Evolutionary conservation across 148 eudicot species (phyloP).

Genomic region (Beta vulgaris): DNA sequence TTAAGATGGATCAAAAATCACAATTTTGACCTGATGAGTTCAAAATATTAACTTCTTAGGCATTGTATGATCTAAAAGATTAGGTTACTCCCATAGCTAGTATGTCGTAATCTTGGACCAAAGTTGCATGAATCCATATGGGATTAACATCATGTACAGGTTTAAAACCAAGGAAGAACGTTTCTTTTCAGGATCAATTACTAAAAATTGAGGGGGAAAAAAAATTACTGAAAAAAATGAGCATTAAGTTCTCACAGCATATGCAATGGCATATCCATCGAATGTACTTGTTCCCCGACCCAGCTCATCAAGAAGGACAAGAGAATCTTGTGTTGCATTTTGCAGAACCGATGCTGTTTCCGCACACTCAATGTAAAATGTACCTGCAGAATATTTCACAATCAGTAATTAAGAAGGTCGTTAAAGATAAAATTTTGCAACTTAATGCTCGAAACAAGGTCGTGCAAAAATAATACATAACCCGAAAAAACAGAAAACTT

Average conservation of each 20-base stretch:
- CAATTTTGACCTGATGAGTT: not conserved
- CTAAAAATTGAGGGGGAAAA: not conserved
- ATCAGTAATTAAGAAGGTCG: not conserved
- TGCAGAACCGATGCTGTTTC: conserved; percentile 97
- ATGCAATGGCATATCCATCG: conserved; percentile 98
- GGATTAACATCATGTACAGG: not conserved
- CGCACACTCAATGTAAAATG: conserved; percentile 92
- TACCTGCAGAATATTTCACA: conserved; percentile 52
- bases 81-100: not conserved
- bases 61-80: not conserved
- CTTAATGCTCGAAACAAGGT: not conserved
- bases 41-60: not conserved
- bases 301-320: conserved; percentile 93
- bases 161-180: not conserved
- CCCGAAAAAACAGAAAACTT: not conserved
- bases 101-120: not conserved
- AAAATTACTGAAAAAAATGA: not conserved
- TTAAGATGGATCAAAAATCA: too few species aligned
- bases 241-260: conserved; percentile 61
- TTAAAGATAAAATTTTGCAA: not conserved
- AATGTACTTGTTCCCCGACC: conserved; percentile 99
- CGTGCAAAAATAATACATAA: not conserved
- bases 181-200: not conserved
- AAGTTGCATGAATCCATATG: not conserved
- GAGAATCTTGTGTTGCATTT: conserved; percentile 87